phyloP scores from a whole-genome alignment of 352 stramenopile genomes.

The Phytophthora pinifolia region DNA sequence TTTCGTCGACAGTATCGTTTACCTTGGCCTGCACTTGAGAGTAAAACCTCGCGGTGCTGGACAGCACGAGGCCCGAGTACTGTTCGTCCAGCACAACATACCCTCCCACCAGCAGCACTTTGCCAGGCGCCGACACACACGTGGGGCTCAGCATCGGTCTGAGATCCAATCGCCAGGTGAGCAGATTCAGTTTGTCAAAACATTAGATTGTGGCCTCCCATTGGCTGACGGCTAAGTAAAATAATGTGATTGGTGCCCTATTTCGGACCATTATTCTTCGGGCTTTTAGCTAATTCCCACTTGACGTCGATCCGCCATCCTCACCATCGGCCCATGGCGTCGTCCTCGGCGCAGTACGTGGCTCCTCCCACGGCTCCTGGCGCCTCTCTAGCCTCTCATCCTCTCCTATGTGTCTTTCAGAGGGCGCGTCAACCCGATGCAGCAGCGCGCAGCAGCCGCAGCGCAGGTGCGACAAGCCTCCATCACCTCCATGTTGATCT shows the following conservation, averaged over 20 bases:
- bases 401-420: slow-evolving; percentile 13
- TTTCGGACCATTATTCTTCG: slow-evolving; percentile 19
- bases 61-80: slow-evolving; percentile 91
- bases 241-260: slow-evolving; percentile 15
- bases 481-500: no score
- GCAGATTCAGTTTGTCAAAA: slow-evolving; percentile 4
- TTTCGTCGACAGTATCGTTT: not conserved
- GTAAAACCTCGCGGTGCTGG: slow-evolving; percentile 93
- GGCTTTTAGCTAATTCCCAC: slow-evolving; percentile 16
- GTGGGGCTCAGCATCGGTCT: slow-evolving; percentile 14
- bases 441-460: slow-evolving; percentile 61
- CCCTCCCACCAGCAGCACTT: slow-evolving; percentile 95
- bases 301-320: slow-evolving; percentile 5
- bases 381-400: slow-evolving; percentile 6
- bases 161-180: slow-evolving; percentile 1
- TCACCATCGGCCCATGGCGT: slow-evolving; percentile 19
- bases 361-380: not conserved
- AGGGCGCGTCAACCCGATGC: slow-evolving; percentile 35
- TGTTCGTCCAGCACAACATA: slow-evolving; percentile 95
- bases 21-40: slow-evolving; percentile 57
- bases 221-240: slow-evolving; percentile 17
- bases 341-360: slow-evolving; percentile 31
- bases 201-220: not conserved
- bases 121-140: slow-evolving; percentile 94
- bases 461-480: slow-evolving; percentile 40